A percentile compares a stretch with the other conserved stretches of the same genome.
These are phyloP conservation scores for Quercus phellos DNA, from an alignment of 331 rosid genomes.

Conservation along the genomic window DNA sequence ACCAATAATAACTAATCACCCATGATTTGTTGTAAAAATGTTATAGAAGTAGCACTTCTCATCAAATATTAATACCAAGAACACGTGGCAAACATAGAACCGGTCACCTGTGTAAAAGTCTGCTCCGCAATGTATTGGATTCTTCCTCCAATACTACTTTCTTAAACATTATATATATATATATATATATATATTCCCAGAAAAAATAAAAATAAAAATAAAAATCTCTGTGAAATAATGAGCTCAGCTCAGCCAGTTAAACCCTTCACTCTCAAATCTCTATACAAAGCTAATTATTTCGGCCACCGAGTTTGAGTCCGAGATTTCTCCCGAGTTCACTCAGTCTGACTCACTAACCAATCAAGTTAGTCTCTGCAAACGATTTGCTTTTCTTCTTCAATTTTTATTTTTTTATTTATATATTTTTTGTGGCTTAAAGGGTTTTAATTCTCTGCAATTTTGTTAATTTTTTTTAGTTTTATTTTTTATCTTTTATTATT, in stretches of 20 bases:
- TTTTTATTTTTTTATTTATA: background rate
- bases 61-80: no score
- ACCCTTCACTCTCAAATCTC: background rate
- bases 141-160: no score
- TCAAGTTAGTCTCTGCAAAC: constrained; percentile 1
- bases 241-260: background rate
- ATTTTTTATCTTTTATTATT: background rate
- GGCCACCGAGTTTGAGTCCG: constrained; percentile 1
- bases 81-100: background rate
- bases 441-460: background rate
- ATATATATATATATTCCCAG: no score
- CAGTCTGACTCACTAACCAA: background rate
- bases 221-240: background rate
- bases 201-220: background rate
- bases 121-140: no score
- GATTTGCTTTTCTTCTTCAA: background rate
- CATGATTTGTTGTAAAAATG: no score
- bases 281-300: background rate
- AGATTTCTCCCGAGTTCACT: constrained; percentile 3
- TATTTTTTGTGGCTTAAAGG: background rate
- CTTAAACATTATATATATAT: no score
- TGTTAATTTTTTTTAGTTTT: background rate
- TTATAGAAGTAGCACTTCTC: no score
- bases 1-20: no score
- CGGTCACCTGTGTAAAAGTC: no score